Percentiles rank a stretch among this genome's conserved stretches.
Evolutionary conservation across 164 flowering plant genomes (phyloP).

Genomic region (Kalanchoe fedtschenkoi): DNA sequence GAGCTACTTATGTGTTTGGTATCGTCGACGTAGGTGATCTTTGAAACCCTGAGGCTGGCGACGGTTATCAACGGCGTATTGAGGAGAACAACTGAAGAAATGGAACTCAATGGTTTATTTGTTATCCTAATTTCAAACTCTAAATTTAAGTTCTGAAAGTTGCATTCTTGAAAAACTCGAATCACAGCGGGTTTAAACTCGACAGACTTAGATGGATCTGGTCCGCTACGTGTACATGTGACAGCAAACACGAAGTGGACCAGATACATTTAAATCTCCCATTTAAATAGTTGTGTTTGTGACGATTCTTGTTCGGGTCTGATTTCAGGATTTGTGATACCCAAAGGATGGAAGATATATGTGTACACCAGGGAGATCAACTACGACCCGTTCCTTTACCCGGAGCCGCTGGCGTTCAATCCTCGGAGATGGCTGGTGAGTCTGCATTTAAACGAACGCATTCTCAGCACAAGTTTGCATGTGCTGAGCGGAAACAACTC

Average conservation of each 20-base stretch:
- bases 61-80: slow-evolving; percentile 65
- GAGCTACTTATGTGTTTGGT: not conserved
- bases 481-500: too few relatives aligned
- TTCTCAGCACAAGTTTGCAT: not conserved
- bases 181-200: too few relatives aligned
- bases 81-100: slow-evolving; percentile 59
- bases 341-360: slow-evolving; percentile 66
- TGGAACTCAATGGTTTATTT: slow-evolving; percentile 58
- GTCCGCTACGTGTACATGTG: too few relatives aligned
- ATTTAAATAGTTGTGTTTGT: not conserved
- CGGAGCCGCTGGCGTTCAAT: slow-evolving; percentile 48
- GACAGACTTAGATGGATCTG: too few relatives aligned
- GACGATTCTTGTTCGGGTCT: not conserved
- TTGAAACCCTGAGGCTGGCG: slow-evolving; percentile 66
- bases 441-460: not conserved
- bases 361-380: slow-evolving; percentile 64
- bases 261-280: too few relatives aligned
- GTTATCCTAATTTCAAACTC: not conserved
- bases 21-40: slow-evolving; percentile 40
- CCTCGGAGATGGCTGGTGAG: slow-evolving; percentile 81
- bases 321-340: slow-evolving; percentile 46
- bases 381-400: slow-evolving; percentile 42
- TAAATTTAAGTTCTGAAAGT: too few relatives aligned
- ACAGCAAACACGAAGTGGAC: too few relatives aligned
- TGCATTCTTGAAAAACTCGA: too few relatives aligned